Base-by-base conservation (phyloP, 108 stramenopile genomes). In the Nannochloropsis gaditana region DNA sequence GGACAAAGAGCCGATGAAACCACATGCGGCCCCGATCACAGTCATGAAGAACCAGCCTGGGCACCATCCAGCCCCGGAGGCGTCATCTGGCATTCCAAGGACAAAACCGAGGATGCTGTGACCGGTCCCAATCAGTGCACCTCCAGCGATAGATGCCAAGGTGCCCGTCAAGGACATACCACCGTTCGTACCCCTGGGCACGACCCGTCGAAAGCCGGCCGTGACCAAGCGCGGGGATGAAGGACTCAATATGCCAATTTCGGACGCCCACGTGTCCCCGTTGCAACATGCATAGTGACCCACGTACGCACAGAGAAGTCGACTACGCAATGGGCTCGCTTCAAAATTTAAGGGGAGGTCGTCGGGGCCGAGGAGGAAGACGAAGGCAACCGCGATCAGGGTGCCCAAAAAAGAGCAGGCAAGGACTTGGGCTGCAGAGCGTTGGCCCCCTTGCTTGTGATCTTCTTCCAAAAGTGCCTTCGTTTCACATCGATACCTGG, bases 131-230 rank as follows among this genome's bases (percentile, higher is more conserved):
- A 94, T 92, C 5, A 94, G 45, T 42, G 85, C 45, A 2, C 95
- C 95, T 41, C 95, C 95, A 17, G 92, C 42, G 4, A 84, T 84
- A 85, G 92, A 93, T 88, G 91, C 93, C 9, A 90, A 84, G 15
- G 88, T 91, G 41, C 95, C 95, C 9, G 45, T 82, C 2, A 86
- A 10, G 8, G 93, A 94, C 21, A 94, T 85, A 2, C 95, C 95
- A 3, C 95, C 95, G 90, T 95, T 95, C 5, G 94, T 94, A 5
- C 95, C 94, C 17, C 92, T 87, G 6, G 95, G 94, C 3, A 94
- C 95, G 9, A 31, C 44, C 79, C 83, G 85, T 88, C 90, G 59
- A n/a, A 73, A 94, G 11, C 92, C 90, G 43, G 89, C 80, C n/a
- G 93, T 94, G 21, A 95, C 90, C 43, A 93, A 86, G 44, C 93